Conservation (phyloP, 1,139 yeast genomes). For the Petasospora fabianii region DNA sequence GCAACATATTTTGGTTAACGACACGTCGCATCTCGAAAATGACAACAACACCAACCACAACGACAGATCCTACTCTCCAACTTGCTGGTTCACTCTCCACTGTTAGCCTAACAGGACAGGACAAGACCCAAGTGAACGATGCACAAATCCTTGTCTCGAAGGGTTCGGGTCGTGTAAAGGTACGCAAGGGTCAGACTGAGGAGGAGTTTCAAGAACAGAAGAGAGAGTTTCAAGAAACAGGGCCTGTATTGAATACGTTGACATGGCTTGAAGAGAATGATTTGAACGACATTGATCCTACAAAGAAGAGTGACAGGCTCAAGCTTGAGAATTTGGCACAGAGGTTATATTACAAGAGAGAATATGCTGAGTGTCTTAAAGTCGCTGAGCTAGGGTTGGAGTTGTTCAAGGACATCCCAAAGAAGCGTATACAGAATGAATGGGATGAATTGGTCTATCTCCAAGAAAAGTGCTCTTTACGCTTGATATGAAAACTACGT, state of each 20-base stretch:
- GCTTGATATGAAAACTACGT: no score
- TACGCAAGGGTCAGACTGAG: constrained; percentile 56
- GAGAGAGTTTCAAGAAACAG: constrained; percentile 38
- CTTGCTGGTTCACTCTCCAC: neutral
- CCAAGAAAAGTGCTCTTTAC: constrained; percentile 40
- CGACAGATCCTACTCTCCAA: neutral
- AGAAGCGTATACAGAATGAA: constrained; percentile 38
- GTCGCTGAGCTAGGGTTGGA: constrained; percentile 32
- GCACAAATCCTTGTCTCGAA: constrained; percentile 36
- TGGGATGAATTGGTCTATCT: constrained; percentile 44
- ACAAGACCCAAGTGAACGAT: constrained; percentile 15
- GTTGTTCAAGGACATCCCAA: constrained; percentile 32
- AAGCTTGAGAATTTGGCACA: constrained; percentile 31
- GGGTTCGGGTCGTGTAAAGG: constrained; percentile 36
- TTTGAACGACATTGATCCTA: constrained; percentile 19
- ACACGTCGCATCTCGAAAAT: no score
- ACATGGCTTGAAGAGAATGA: constrained; percentile 39
- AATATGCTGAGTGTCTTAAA: constrained; percentile 44
- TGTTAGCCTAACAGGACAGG: constrained; percentile 7
- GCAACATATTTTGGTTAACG: no score
- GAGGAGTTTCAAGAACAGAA: constrained; percentile 49
- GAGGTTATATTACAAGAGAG: constrained; percentile 45
- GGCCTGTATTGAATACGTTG: constrained; percentile 48
- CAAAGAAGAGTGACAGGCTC: constrained; percentile 29
- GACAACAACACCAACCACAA: neutral